These are phyloP conservation scores for rapeseed (Brassica napus) DNA, from an alignment of 345 rosid genomes.

Conservation along the genomic window Da-Ae NC_063446.1:11277501-11278000, in stretches of 20 bases:
- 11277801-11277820: background rate
- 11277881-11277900: background rate
- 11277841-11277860: background rate
- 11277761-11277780: background rate
- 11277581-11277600: slow-evolving; percentile 27
- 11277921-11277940: background rate
- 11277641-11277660: slow-evolving; percentile 26
- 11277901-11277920: background rate
- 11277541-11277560: slow-evolving; percentile 27
- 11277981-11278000: background rate
- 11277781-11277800: background rate
- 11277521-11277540: slow-evolving; percentile 45
- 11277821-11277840: background rate
- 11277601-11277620: slow-evolving; percentile 39
- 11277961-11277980: background rate
- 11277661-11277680: slow-evolving; percentile 35
- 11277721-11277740: background rate
- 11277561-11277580: too few species aligned
- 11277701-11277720: background rate
- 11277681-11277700: background rate
- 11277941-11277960: background rate
- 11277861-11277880: background rate
- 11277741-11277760: background rate
- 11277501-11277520: slow-evolving; percentile 46
- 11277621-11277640: slow-evolving; percentile 27